Base-by-base conservation (phyloP, 208 protist genomes). In the Endotrypanum monterogeii region DNA sequence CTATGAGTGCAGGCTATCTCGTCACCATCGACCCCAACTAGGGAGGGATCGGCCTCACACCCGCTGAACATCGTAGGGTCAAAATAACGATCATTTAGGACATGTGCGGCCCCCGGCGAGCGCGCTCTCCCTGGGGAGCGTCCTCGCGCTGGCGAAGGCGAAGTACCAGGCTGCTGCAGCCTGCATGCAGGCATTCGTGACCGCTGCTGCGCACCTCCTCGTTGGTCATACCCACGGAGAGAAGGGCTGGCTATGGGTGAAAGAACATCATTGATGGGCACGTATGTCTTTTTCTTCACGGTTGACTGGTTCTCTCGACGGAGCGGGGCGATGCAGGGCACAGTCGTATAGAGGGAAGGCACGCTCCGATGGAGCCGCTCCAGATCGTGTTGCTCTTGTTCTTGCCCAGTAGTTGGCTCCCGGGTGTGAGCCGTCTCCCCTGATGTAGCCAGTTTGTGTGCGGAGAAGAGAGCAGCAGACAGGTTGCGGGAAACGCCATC, bases 21-120 rank as follows among this genome's bases (percentile, higher is more conserved):
- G 18, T 14, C 62, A 35, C 44, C 62, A 9, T 54, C 62, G 18
- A 12, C 62, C 50, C 44, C 62, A 9, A 23, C 28, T 9, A 14
- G 32, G 57, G 25, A 28, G 35, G 35, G 44, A 18, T 20, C 37
- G 23, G 37, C 30, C 70, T 51, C 56, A 7, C 14, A 9, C 23
- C 39, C 44, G 70, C 32, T 48, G 58, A 44, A 8, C 6, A 51
- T n/a, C 28, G 80, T 81, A 5, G 80, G 80, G 46, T 84, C 80
- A 44, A 84, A 84, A 71, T 67, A 75, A 58, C 66, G 54, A 32
- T 35, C 14, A 60, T 84, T 75, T 11, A 84, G 71, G n/a, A 69
- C 68, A 30, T 81, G 80, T 18, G 75, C 54, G 4, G 70, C 57
- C 54, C 71, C 70, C 3, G 80, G 80, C 5, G 75, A 80, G 37